phyloP scores from a whole-genome alignment of 2,329 filamentous ascomycete genomes.

The Ophiostoma quercus region DNA sequence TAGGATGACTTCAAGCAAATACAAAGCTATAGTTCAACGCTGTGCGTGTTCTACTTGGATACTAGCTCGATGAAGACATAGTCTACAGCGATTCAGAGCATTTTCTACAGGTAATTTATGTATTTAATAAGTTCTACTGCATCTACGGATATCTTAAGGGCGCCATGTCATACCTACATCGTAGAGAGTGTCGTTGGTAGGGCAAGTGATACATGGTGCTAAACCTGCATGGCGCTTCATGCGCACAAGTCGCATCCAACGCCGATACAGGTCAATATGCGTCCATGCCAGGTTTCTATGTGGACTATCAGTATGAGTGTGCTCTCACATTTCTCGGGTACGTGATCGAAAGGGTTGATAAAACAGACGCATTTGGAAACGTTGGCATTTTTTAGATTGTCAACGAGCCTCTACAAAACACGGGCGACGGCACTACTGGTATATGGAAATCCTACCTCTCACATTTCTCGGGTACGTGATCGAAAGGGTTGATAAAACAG shows the following conservation, averaged over 20 bases:
- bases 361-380: constrained; percentile 44
- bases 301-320: constrained; percentile 51
- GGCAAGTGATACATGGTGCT: constrained; percentile 46
- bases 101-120: constrained; percentile 39
- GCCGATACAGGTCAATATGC: constrained; percentile 43
- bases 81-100: constrained; percentile 38
- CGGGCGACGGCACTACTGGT: constrained; percentile 28
- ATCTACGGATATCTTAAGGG: not conserved
- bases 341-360: constrained; percentile 48
- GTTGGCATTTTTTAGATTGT: constrained; percentile 56
- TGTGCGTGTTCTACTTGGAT: constrained; percentile 51
- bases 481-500: constrained; percentile 44
- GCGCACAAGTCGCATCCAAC: constrained; percentile 42
- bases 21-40: constrained; percentile 48
- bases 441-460: constrained; percentile 41
- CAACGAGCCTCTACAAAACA: constrained; percentile 49
- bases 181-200: constrained; percentile 43
- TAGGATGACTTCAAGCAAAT: constrained; percentile 47
- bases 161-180: constrained; percentile 41
- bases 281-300: constrained; percentile 48
- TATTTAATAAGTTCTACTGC: not conserved
- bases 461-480: too few relatives aligned
- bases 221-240: constrained; percentile 48
- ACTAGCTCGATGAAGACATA: constrained; percentile 49
- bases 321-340: constrained; percentile 51